Evolutionary conservation across 1,284 basidiomycete genomes (phyloP).

Genomic region (Rhodotorula sp.): DNA sequence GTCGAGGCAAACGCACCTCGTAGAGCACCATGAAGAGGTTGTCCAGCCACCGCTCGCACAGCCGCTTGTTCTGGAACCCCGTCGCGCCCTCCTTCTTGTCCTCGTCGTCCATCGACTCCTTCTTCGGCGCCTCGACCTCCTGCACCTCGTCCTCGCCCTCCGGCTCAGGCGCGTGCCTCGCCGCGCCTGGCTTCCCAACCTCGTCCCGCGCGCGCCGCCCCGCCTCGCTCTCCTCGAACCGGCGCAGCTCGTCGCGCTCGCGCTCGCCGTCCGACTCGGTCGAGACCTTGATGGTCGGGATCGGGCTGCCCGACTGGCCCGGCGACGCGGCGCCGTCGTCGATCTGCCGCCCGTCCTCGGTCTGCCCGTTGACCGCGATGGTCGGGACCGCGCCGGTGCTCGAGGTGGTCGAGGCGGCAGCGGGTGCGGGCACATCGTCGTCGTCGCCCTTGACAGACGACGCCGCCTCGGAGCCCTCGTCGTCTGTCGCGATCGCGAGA

Average conservation of each 20-base stretch:
- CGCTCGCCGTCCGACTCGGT: conserved; percentile 68
- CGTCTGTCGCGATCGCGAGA: conserved; percentile 50
- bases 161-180: conserved; percentile 49
- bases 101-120: conserved; percentile 40
- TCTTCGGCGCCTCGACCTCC: conserved; percentile 52
- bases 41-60: conserved; percentile 97
- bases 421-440: background rate
- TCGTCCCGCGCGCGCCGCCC: conserved; percentile 43
- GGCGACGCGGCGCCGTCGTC: conserved; percentile 29
- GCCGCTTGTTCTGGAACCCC: conserved; percentile 88
- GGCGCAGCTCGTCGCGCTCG: conserved; percentile 52
- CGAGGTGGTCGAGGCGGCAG: background rate
- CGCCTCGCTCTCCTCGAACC: conserved; percentile 48
- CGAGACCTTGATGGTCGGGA: conserved; percentile 88
- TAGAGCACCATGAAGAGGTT: conserved; percentile 99
- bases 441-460: conserved; percentile 66
- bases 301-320: conserved; percentile 48
- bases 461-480: conserved; percentile 60
- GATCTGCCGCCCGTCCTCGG: conserved; percentile 17
- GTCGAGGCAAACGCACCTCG: conserved; percentile 79
- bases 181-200: conserved; percentile 46
- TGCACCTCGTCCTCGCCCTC: conserved; percentile 63
- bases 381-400: conserved; percentile 10
- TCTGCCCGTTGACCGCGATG: conserved; percentile 30
- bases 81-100: conserved; percentile 49